Evolutionary conservation across 1,139 yeast genomes (phyloP).

Genomic region (Ogataea hybrid): DNA sequence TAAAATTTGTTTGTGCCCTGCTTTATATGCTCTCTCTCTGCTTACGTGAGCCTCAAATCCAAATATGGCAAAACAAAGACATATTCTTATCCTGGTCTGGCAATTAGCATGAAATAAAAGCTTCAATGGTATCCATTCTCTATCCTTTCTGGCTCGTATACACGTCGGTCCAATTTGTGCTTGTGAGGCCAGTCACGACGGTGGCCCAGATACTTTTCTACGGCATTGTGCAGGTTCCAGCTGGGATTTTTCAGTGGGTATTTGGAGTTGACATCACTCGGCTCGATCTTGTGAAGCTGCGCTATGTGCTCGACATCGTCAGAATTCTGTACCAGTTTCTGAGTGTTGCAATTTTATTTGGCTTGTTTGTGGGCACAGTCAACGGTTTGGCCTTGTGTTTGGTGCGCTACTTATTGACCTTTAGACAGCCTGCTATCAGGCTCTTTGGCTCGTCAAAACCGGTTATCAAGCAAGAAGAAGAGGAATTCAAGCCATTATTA

Average conservation of each 20-base stretch:
- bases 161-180: constrained; percentile 9
- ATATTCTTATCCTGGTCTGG: not conserved
- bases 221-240: constrained; percentile 18
- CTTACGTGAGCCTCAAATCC: not conserved
- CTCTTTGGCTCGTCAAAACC: not conserved
- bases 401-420: constrained; percentile 19
- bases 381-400: constrained; percentile 16
- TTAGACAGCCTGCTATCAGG: constrained; percentile 12
- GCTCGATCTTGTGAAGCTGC: constrained; percentile 3
- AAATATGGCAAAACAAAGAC: not conserved
- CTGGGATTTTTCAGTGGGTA: constrained; percentile 10
- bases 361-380: constrained; percentile 20
- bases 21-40: not conserved
- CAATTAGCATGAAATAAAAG: not conserved
- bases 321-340: constrained; percentile 23
- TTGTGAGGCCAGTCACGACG: constrained; percentile 20
- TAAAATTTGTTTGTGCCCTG: not conserved
- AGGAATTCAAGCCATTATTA: not conserved
- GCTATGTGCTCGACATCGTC: constrained; percentile 10
- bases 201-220: constrained; percentile 15
- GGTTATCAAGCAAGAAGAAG: not conserved
- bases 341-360: constrained; percentile 20
- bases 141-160: constrained; percentile 10
- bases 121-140: constrained; percentile 1
- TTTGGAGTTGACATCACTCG: constrained; percentile 13